Evolutionary conservation across 2,329 filamentous ascomycete genomes (phyloP).

Genomic region (Apiospora arundinis): DNA sequence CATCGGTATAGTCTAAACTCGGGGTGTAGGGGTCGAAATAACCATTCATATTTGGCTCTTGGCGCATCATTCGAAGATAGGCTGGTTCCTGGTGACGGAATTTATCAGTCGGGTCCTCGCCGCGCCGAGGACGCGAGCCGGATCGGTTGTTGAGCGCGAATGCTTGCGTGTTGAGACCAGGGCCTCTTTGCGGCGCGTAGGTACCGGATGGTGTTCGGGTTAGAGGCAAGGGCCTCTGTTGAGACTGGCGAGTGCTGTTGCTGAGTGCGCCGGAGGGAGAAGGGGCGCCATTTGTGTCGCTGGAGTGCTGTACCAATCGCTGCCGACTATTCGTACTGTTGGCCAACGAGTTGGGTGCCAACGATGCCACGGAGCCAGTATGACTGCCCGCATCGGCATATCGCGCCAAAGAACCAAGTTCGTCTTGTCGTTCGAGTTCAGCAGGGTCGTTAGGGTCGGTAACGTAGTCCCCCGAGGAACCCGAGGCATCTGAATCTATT

Average conservation of each 20-base stretch:
- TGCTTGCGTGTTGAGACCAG: conserved; percentile 43
- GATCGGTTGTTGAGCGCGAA: conserved; percentile 50
- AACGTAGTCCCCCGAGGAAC: conserved; percentile 52
- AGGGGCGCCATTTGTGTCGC: conserved; percentile 40
- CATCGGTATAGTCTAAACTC: conserved; percentile 72
- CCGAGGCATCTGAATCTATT: conserved; percentile 57
- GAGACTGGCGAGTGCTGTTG: conserved; percentile 53
- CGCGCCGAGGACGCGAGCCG: conserved; percentile 58
- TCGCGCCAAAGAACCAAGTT: conserved; percentile 49
- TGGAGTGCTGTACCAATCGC: conserved; percentile 39
- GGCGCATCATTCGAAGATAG: conserved; percentile 89
- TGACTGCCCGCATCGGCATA: conserved; percentile 51
- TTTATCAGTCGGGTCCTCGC: conserved; percentile 49
- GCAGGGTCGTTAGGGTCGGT: conserved; percentile 54
- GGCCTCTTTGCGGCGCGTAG: conserved; percentile 71
- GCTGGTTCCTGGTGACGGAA: conserved; percentile 87
- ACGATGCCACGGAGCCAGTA: conserved; percentile 50
- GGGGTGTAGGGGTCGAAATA: conserved; percentile 79
- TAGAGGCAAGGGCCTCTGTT: conserved; percentile 67
- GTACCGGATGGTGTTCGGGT: conserved; percentile 79
- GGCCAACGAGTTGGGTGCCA: conserved; percentile 46
- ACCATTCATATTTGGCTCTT: conserved; percentile 66
- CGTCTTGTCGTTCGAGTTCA: conserved; percentile 56
- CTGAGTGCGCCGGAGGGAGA: conserved; percentile 21
- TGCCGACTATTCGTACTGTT: conserved; percentile 50